Conservation (phyloP, 2,329 filamentous ascomycete genomes). For the Fusarium lyarnte region DNA sequence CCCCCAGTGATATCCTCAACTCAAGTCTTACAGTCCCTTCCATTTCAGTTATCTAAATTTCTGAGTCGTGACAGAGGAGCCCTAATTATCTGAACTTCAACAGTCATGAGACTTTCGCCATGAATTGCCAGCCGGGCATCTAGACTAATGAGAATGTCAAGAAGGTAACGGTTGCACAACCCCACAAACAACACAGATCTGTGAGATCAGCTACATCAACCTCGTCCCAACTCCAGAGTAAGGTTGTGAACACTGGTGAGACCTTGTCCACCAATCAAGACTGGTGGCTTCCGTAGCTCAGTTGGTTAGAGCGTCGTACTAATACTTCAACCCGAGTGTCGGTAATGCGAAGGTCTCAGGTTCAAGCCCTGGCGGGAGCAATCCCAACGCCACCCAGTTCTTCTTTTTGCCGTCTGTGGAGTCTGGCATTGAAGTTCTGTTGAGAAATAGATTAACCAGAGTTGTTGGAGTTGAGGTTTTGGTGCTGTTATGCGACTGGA, state of each 20-base stretch:
- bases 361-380: slow-evolving; percentile 9
- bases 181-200: neutral
- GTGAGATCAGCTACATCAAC: neutral
- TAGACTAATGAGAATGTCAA: accelerated
- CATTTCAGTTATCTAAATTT: accelerated
- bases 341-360: slow-evolving; percentile 7
- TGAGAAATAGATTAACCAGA: neutral
- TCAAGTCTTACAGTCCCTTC: accelerated
- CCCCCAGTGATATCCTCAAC: neutral
- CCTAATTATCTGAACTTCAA: accelerated
- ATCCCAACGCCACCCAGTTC: neutral
- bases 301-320: slow-evolving; percentile 14
- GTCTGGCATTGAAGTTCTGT: neutral
- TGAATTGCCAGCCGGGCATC: accelerated
- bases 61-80: accelerated
- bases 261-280: neutral
- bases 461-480: neutral
- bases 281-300: slow-evolving; percentile 13
- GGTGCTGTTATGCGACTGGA: neutral
- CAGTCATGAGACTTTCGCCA: accelerated
- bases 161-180: accelerated
- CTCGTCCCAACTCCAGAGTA: accelerated
- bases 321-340: neutral
- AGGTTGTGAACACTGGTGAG: accelerated
- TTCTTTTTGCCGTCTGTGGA: neutral